Conservation (phyloP, 176 grass and related monocot genomes). For the Musa acuminata region DNA sequence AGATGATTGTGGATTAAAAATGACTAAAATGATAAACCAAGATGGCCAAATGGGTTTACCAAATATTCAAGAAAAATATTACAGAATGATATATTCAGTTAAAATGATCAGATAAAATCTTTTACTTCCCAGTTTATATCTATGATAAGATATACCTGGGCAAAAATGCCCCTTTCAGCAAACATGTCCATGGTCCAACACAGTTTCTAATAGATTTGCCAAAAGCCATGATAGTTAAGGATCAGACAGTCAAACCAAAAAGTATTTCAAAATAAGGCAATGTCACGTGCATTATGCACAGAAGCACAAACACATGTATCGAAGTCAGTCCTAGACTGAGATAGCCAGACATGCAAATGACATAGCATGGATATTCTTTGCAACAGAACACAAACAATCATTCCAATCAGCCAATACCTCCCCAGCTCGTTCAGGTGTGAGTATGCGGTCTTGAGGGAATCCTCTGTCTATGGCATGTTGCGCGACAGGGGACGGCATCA, state of each 20-base stretch:
- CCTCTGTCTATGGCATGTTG: slow-evolving; percentile 54
- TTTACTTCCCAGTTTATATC: too few relatives aligned
- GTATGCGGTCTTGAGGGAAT: slow-evolving; percentile 63
- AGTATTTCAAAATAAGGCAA: not conserved
- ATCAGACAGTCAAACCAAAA: not conserved
- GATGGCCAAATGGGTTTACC: too few relatives aligned
- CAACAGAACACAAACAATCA: not conserved
- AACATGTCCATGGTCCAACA: not conserved
- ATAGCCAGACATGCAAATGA: not conserved
- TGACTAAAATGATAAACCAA: too few relatives aligned
- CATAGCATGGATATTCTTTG: not conserved
- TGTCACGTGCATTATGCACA: not conserved
- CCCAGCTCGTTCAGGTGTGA: slow-evolving; percentile 51
- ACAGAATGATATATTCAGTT: too few relatives aligned
- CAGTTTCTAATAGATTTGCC: not conserved
- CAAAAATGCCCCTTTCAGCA: not conserved
- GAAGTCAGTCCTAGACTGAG: not conserved
- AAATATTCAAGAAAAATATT: too few relatives aligned
- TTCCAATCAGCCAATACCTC: slow-evolving; percentile 34
- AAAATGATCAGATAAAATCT: too few relatives aligned
- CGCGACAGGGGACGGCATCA: slow-evolving; percentile 61
- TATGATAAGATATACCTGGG: not conserved
- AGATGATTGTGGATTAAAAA: too few relatives aligned
- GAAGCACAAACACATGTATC: not conserved
- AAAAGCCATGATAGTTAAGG: not conserved